Evolutionary conservation across 1,284 basidiomycete species (phyloP).

Genomic region (Rhodotorula sp.): DNA sequence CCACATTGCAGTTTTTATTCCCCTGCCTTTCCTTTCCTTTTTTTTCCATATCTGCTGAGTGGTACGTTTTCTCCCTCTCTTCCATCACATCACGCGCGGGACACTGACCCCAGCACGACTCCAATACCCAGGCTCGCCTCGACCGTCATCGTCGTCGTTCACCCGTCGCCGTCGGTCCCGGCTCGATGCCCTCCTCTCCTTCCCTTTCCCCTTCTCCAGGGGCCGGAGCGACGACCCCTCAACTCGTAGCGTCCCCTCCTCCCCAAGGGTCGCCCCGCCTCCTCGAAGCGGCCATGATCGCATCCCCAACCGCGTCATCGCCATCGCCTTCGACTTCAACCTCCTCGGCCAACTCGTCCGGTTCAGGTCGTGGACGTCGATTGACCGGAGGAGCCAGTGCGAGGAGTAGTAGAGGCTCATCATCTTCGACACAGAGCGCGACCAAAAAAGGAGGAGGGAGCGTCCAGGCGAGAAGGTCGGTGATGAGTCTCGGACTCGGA

Average conservation of each 20-base stretch:
- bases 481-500: constrained; percentile 32
- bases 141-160: background rate
- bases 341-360: background rate
- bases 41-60: background rate
- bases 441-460: background rate
- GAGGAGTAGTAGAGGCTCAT: background rate
- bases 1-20: background rate
- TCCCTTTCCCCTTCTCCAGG: background rate
- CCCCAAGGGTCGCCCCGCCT: background rate
- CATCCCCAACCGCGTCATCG: too few relatives aligned
- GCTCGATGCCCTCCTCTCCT: background rate
- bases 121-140: background rate
- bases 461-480: constrained; percentile 22
- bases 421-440: background rate
- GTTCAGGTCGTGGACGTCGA: background rate
- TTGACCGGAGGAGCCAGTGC: background rate
- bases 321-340: background rate
- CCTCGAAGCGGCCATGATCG: background rate
- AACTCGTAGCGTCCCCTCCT: background rate
- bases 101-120: too few relatives aligned
- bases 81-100: too few relatives aligned
- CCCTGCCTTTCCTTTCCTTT: background rate
- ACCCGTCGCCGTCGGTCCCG: background rate
- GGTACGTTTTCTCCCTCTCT: background rate
- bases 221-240: background rate